Conservation (phyloP, 805 yeast species). For the Myxozyma kluyveri region DNA sequence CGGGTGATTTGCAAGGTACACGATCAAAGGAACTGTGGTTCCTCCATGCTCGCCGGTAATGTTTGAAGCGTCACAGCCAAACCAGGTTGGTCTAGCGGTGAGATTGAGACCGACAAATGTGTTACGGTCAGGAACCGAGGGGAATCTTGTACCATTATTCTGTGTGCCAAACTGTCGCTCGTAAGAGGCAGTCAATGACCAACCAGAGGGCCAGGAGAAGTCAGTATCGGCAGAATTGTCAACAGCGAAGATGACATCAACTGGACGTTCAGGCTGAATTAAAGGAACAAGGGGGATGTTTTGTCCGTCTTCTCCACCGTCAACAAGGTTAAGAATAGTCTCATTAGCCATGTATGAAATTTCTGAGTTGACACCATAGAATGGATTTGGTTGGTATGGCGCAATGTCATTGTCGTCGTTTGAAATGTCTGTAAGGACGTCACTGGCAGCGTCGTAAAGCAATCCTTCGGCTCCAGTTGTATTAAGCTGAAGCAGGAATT, state of each 20-base stretch:
- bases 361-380: conserved; percentile 45
- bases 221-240: conserved; percentile 63
- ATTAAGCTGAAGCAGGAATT: conserved; percentile 57
- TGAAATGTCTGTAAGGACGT: conserved; percentile 47
- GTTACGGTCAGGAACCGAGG: conserved; percentile 70
- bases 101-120: conserved; percentile 61
- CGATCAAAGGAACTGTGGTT: conserved; percentile 63
- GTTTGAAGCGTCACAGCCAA: conserved; percentile 73
- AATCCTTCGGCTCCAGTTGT: conserved; percentile 51
- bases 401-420: conserved; percentile 57
- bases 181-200: conserved; percentile 56
- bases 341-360: conserved; percentile 42
- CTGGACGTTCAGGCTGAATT: conserved; percentile 55
- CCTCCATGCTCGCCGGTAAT: conserved; percentile 50
- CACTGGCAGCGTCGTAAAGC: conserved; percentile 46
- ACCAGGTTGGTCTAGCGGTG: conserved; percentile 70
- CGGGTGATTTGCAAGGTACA: conserved; percentile 75
- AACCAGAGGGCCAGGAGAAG: conserved; percentile 59
- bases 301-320: conserved; percentile 72
- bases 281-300: conserved; percentile 65
- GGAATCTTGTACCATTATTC: conserved; percentile 65
- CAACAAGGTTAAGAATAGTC: conserved; percentile 53
- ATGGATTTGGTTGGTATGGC: conserved; percentile 71
- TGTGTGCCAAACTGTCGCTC: conserved; percentile 54
- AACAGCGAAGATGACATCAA: conserved; percentile 64